Evolutionary conservation across 352 stramenopile species (phyloP).

Genomic region (Phytophthora lateralis): DNA sequence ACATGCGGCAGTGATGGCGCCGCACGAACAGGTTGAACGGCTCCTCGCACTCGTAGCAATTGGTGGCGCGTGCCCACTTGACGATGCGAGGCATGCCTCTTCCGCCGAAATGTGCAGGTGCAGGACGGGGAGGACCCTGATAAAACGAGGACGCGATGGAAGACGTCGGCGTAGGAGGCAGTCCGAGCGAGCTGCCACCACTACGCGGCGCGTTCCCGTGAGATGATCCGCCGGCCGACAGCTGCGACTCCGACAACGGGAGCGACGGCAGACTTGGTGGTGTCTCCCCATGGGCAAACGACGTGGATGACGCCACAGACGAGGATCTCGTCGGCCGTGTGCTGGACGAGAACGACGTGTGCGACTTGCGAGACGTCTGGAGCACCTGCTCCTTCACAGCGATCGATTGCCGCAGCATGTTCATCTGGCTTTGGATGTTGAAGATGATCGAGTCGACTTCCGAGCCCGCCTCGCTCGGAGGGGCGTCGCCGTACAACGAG

Average conservation of each 20-base stretch:
- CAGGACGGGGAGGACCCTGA: constrained; percentile 28
- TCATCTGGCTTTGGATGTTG: constrained; percentile 86
- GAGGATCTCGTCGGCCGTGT: constrained; percentile 70
- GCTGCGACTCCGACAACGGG: constrained; percentile 51
- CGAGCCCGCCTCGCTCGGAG: constrained; percentile 39
- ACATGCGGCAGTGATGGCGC: constrained; percentile 88
- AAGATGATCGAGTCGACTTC: constrained; percentile 78
- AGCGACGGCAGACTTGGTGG: constrained; percentile 45
- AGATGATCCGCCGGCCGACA: constrained; percentile 40
- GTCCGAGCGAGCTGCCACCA: constrained; percentile 34
- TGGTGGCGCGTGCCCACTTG: constrained; percentile 81
- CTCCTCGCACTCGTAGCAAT: constrained; percentile 87
- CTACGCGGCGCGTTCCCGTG: constrained; percentile 27
- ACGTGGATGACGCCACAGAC: constrained; percentile 63
- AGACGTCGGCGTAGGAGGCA: constrained; percentile 37
- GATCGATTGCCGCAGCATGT: constrained; percentile 75
- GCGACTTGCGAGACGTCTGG: constrained; percentile 52
- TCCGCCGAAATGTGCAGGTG: constrained; percentile 37
- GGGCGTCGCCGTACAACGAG: constrained; percentile 35
- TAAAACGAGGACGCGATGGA: constrained; percentile 43
- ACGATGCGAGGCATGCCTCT: constrained; percentile 62
- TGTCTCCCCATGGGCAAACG: constrained; percentile 42
- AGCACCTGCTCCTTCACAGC: constrained; percentile 64
- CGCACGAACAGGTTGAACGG: constrained; percentile 85
- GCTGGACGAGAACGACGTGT: constrained; percentile 66